Percentiles rank a stretch among this genome's conserved stretches.
Conservation (phyloP, 1,284 basidiomycete species). For the Paramarasmius palmivorus region DNA sequence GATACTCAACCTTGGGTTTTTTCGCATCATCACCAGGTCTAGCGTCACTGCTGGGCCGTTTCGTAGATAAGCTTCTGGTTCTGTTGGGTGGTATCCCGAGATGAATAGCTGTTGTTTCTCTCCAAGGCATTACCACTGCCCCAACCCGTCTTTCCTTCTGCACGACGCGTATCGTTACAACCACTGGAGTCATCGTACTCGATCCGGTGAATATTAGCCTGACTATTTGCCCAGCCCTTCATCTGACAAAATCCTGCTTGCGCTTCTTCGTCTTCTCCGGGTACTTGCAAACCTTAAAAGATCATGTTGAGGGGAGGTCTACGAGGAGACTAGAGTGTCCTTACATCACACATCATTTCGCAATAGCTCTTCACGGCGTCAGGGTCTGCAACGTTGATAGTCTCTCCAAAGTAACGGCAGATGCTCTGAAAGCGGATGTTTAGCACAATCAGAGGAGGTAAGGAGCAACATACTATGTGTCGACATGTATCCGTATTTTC, state of each 20-base stretch:
- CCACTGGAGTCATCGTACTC: constrained; percentile 1
- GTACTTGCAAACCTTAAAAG: constrained; percentile 70
- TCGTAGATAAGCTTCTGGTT: not conserved
- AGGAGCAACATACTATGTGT: constrained; percentile 60
- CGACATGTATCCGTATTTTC: constrained; percentile 68
- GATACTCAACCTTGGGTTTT: constrained; percentile 6
- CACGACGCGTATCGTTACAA: not conserved
- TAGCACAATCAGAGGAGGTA: not conserved
- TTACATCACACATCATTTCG: constrained; percentile 82
- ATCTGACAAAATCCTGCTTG: constrained; percentile 49
- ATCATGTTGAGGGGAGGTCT: not conserved
- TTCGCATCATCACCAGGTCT: constrained; percentile 2
- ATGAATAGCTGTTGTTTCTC: not conserved
- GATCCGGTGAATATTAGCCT: not conserved
- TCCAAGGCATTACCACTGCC: not conserved
- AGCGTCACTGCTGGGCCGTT: not conserved
- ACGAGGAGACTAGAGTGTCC: not conserved
- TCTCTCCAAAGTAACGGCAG: constrained; percentile 84
- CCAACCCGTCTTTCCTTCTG: not conserved
- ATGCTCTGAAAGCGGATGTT: constrained; percentile 46
- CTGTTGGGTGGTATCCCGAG: not conserved
- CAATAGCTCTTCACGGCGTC: constrained; percentile 60
- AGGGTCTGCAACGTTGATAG: constrained; percentile 53
- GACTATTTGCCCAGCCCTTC: constrained; percentile 29
- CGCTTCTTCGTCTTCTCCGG: constrained; percentile 60